A percentile compares a stretch with the other conserved stretches of the same genome.
Evolutionary conservation across 257 asterid genomes (phyloP).

Genomic region (Penstemon eatonii): DNA sequence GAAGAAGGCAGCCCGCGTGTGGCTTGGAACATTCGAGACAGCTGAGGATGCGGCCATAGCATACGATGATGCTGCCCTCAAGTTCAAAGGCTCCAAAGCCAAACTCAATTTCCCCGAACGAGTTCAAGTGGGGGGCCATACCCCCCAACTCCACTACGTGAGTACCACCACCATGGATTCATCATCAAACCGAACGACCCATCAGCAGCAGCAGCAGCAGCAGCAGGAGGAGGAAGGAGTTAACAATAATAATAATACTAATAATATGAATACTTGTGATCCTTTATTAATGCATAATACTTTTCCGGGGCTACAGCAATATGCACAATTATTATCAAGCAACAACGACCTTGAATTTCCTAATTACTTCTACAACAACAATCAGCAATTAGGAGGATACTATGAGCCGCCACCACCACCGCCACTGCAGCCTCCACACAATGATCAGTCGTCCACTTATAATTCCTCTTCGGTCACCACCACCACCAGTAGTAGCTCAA

Average conservation of each 20-base stretch:
- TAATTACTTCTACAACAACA: slow-evolving; percentile 36
- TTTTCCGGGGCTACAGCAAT: slow-evolving; percentile 67
- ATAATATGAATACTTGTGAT: neutral
- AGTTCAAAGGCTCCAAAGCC: slow-evolving; percentile 83
- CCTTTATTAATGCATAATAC: slow-evolving; percentile 34
- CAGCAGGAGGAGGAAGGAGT: neutral
- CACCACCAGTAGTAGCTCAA: neutral
- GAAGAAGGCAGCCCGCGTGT: slow-evolving; percentile 74
- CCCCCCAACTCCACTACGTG: slow-evolving; percentile 29
- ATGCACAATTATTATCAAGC: slow-evolving; percentile 71
- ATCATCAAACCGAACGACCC: neutral
- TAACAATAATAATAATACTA: no score
- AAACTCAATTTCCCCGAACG: slow-evolving; percentile 84
- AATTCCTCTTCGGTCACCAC: slow-evolving; percentile 12
- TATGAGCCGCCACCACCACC: slow-evolving; percentile 10
- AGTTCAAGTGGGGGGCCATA: slow-evolving; percentile 41
- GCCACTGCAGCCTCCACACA: neutral
- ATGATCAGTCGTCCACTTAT: neutral
- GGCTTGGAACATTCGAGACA: slow-evolving; percentile 85
- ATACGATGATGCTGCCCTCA: slow-evolving; percentile 85
- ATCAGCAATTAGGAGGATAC: slow-evolving; percentile 34
- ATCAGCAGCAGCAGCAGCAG: neutral
- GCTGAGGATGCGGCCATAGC: slow-evolving; percentile 92
- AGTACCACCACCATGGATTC: neutral
- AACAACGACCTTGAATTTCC: slow-evolving; percentile 58